Conservation (phyloP, 1,284 basidiomycete genomes). For the Afroboletus lepidellus region DNA sequence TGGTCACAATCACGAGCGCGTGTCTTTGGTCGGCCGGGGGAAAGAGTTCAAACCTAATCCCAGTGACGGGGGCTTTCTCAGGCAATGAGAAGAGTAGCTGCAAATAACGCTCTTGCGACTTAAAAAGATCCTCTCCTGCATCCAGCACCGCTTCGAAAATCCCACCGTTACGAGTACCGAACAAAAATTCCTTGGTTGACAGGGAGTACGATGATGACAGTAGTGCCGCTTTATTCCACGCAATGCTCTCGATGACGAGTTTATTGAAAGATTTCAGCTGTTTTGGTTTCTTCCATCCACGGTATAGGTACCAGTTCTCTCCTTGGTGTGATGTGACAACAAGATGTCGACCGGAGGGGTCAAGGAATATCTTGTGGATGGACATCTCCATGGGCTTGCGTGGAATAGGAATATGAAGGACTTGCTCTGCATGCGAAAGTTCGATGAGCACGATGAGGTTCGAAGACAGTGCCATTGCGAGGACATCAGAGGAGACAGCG, state of each 20-base stretch:
- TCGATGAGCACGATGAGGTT: slow-evolving; percentile 83
- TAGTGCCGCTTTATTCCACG: slow-evolving; percentile 84
- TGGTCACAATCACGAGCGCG: slow-evolving; percentile 79
- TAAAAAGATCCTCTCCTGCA: slow-evolving; percentile 89
- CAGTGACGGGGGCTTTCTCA: slow-evolving; percentile 78
- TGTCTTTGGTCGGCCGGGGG: slow-evolving; percentile 60
- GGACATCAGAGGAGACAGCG: slow-evolving; percentile 81
- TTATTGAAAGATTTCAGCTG: slow-evolving; percentile 76
- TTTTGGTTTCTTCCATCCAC: slow-evolving; percentile 77
- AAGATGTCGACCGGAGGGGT: slow-evolving; percentile 90
- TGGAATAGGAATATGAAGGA: slow-evolving; percentile 74
- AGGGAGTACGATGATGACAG: slow-evolving; percentile 63
- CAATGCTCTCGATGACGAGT: slow-evolving; percentile 89
- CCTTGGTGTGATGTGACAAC: slow-evolving; percentile 84
- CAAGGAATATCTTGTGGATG: slow-evolving; percentile 80
- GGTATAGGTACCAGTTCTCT: slow-evolving; percentile 92
- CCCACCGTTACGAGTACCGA: slow-evolving; percentile 82
- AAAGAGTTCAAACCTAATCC: slow-evolving; percentile 78
- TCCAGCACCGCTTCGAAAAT: slow-evolving; percentile 87
- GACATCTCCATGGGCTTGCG: slow-evolving; percentile 69
- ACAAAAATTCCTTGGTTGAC: slow-evolving; percentile 83
- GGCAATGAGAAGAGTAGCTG: slow-evolving; percentile 78
- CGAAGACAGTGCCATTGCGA: slow-evolving; percentile 81
- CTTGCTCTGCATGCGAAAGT: slow-evolving; percentile 77
- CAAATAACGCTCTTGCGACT: slow-evolving; percentile 81